These are phyloP conservation scores for Trametes elegans DNA, from an alignment of 768 basidiomycete genomes.

Conservation along the genomic window DNA sequence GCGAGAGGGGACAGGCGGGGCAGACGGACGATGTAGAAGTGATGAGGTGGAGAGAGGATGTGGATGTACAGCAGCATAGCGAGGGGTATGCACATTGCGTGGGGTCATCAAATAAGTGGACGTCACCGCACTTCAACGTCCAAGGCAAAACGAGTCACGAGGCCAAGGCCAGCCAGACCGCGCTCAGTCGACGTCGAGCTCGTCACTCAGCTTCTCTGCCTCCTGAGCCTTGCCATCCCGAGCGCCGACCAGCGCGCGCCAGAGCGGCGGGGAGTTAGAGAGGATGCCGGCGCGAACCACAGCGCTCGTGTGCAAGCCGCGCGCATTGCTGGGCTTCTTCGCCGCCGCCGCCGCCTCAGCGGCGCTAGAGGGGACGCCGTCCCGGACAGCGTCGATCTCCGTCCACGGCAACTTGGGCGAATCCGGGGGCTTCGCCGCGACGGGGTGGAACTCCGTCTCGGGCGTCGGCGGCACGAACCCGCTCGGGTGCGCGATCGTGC, in stretches of 20 bases:
- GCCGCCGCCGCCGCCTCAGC: background rate
- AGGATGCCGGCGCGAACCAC: constrained; percentile 13
- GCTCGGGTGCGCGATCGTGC: constrained; percentile 21
- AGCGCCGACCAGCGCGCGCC: background rate
- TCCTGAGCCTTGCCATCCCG: too few species aligned
- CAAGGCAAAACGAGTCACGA: too few species aligned
- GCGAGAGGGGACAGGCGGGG: too few species aligned
- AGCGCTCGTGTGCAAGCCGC: constrained; percentile 25
- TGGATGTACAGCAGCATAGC: too few species aligned
- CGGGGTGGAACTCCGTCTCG: constrained; percentile 25
- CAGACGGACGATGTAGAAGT: too few species aligned
- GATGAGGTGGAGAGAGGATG: too few species aligned
- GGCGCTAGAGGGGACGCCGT: background rate
- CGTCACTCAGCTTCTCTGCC: background rate
- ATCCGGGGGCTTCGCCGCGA: constrained; percentile 18
- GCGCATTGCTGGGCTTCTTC: constrained; percentile 10
- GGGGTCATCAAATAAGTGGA: too few species aligned
- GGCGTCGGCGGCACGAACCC: constrained; percentile 30
- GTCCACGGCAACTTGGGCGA: constrained; percentile 19
- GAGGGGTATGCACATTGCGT: too few species aligned
- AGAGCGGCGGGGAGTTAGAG: background rate
- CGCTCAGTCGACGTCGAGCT: background rate
- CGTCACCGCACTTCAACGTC: too few species aligned
- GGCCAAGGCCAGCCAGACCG: too few species aligned
- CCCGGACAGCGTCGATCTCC: constrained; percentile 8